phyloP scores from a whole-genome alignment of 2,329 filamentous ascomycete genomes.

The Trichoderma polysporum region DNA sequence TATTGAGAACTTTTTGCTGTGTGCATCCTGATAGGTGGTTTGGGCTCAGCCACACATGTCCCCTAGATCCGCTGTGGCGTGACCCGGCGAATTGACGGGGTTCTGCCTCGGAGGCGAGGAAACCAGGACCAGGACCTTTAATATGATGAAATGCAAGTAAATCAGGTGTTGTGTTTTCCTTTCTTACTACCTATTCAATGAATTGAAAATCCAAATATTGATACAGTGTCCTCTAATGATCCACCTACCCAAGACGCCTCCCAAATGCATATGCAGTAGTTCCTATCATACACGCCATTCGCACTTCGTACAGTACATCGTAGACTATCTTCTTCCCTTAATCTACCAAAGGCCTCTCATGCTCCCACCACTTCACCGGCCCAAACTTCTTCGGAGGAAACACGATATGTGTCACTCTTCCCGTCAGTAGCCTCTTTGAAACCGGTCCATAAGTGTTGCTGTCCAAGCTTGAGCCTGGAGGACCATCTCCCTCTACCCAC shows the following conservation, averaged over 20 bases:
- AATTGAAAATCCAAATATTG: background rate
- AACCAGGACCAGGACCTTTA: too few species aligned
- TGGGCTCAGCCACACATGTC: constrained; percentile 6
- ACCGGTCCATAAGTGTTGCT: constrained; percentile 91
- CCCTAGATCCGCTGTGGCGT: constrained; percentile 15
- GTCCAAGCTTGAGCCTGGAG: constrained; percentile 68
- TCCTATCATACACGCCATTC: background rate
- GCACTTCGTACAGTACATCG: background rate
- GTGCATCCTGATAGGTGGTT: constrained; percentile 10
- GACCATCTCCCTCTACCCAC: constrained; percentile 92
- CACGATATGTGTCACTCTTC: constrained; percentile 70
- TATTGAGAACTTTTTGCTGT: constrained; percentile 15
- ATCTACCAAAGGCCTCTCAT: constrained; percentile 34
- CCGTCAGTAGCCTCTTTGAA: constrained; percentile 70
- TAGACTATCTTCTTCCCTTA: background rate
- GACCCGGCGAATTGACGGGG: background rate
- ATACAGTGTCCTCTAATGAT: background rate
- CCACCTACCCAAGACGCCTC: background rate
- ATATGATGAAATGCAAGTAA: background rate
- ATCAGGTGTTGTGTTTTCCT: background rate
- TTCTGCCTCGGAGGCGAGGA: background rate
- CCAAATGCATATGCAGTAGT: constrained; percentile 6
- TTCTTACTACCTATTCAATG: too few species aligned
- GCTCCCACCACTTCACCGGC: constrained; percentile 57
- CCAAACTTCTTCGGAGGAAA: constrained; percentile 65